Conservation (phyloP, 805 yeast species). For the Candida glaebosa region DNA sequence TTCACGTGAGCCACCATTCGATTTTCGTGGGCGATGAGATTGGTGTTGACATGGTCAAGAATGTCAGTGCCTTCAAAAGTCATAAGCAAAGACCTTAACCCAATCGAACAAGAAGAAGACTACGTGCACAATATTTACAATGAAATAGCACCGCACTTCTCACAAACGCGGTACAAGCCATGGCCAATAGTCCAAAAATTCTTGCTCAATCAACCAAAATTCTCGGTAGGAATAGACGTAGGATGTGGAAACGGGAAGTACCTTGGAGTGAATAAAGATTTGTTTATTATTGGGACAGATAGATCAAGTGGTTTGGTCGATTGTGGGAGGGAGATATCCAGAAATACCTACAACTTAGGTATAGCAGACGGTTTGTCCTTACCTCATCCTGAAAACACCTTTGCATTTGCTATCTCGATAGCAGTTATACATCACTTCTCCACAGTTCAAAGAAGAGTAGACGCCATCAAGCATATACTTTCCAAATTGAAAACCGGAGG, state of each 20-base stretch:
- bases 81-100: conserved; percentile 31
- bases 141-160: conserved; percentile 88
- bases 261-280: conserved; percentile 61
- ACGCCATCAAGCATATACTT: conserved; percentile 70
- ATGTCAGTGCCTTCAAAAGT: conserved; percentile 35
- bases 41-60: too few species aligned
- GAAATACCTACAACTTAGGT: conserved; percentile 49
- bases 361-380: conserved; percentile 76
- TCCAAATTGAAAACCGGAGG: conserved; percentile 59
- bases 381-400: conserved; percentile 34
- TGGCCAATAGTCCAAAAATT: conserved; percentile 93
- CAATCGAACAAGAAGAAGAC: conserved; percentile 62
- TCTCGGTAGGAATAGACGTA: conserved; percentile 81
- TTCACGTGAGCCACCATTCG: neutral
- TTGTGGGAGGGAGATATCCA: conserved; percentile 52
- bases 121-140: conserved; percentile 92
- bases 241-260: conserved; percentile 99
- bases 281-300: conserved; percentile 73
- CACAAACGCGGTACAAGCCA: conserved; percentile 91
- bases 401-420: conserved; percentile 88
- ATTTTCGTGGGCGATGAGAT: neutral
- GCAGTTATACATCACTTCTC: conserved; percentile 96
- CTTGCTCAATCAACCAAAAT: conserved; percentile 44
- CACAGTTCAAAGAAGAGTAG: conserved; percentile 72
- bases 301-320: conserved; percentile 64